These are phyloP conservation scores for Recurvomyces mirabilis DNA, from an alignment of 495 filamentous ascomycete species.

Conservation along the genomic window DNA sequence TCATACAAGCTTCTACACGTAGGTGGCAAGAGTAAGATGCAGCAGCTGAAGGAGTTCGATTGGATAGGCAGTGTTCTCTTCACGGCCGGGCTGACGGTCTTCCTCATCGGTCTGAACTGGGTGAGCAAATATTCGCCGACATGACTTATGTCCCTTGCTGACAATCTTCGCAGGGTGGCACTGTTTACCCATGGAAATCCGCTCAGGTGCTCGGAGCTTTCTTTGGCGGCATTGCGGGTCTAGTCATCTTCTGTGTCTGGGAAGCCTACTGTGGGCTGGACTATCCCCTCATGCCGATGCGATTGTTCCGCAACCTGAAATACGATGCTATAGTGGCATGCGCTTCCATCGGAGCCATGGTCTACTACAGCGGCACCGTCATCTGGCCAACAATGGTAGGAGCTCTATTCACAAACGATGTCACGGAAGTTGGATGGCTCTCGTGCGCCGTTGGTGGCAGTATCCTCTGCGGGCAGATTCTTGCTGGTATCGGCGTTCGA, in stretches of 20 bases:
- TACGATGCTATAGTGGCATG: slow-evolving; percentile 25
- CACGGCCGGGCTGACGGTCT: slow-evolving; percentile 24
- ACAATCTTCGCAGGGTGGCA: slow-evolving; percentile 41
- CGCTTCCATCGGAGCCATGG: slow-evolving; percentile 24
- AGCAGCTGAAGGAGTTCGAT: slow-evolving; percentile 31
- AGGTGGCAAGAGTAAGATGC: slow-evolving; percentile 19
- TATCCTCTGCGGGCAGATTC: slow-evolving; percentile 24
- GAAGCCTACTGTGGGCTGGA: slow-evolving; percentile 9
- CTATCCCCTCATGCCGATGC: slow-evolving; percentile 27
- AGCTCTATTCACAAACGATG: slow-evolving; percentile 23
- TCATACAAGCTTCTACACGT: slow-evolving; percentile 24
- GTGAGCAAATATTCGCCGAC: background rate
- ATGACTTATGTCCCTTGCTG: too few species aligned
- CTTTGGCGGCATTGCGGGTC: slow-evolving; percentile 32
- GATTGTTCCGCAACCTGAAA: slow-evolving; percentile 27
- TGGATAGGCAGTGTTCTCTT: slow-evolving; percentile 28
- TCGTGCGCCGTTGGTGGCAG: slow-evolving; percentile 23
- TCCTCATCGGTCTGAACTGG: slow-evolving; percentile 27
- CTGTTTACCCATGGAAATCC: slow-evolving; percentile 39
- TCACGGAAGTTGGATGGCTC: slow-evolving; percentile 16
- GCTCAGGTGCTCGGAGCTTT: slow-evolving; percentile 35
- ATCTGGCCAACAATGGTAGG: slow-evolving; percentile 15
- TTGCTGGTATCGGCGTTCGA: slow-evolving; percentile 21
- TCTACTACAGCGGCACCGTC: slow-evolving; percentile 30
- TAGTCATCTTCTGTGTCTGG: slow-evolving; percentile 29